Conservation (phyloP, 148 eudicot species). For the Chenopodium formosanum region DNA sequence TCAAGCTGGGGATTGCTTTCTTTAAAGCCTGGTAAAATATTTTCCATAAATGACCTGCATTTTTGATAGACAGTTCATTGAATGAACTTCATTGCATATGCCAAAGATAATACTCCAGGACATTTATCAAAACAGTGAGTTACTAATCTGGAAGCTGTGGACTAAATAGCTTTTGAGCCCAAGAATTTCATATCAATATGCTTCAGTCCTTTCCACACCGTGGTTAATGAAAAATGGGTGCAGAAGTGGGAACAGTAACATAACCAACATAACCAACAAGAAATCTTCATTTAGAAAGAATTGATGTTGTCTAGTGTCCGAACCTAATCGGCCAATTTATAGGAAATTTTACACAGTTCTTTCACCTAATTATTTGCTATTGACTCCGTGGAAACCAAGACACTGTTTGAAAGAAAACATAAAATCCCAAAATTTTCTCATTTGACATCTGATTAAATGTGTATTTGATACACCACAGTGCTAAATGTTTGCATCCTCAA, state of each 20-base stretch:
- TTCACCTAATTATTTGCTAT: background rate
- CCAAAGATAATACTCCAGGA: too few relatives aligned
- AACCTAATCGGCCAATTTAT: background rate
- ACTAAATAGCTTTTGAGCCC: background rate
- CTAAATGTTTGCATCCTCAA: background rate
- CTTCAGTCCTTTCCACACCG: background rate
- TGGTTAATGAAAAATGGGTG: background rate
- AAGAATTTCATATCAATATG: background rate
- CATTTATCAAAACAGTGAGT: background rate
- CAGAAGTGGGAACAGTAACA: too few relatives aligned
- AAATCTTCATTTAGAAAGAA: too few relatives aligned
- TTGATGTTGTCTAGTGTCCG: background rate
- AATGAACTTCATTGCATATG: too few relatives aligned
- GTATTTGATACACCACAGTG: background rate
- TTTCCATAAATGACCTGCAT: slow-evolving; percentile 15
- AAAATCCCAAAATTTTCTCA: too few relatives aligned
- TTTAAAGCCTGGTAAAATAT: background rate
- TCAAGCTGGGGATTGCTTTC: slow-evolving; percentile 13
- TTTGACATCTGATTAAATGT: too few relatives aligned
- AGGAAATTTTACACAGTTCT: background rate
- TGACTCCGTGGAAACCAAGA: background rate
- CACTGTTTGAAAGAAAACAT: too few relatives aligned
- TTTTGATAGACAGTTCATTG: too few relatives aligned
- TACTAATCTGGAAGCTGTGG: background rate
- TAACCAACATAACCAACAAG: too few relatives aligned